A percentile compares a stretch with the other conserved stretches of the same genome.
These are phyloP conservation scores for Aurantiochytrium sp. DNA, from an alignment of 108 stramenopile species.

Conservation along the genomic window DNA sequence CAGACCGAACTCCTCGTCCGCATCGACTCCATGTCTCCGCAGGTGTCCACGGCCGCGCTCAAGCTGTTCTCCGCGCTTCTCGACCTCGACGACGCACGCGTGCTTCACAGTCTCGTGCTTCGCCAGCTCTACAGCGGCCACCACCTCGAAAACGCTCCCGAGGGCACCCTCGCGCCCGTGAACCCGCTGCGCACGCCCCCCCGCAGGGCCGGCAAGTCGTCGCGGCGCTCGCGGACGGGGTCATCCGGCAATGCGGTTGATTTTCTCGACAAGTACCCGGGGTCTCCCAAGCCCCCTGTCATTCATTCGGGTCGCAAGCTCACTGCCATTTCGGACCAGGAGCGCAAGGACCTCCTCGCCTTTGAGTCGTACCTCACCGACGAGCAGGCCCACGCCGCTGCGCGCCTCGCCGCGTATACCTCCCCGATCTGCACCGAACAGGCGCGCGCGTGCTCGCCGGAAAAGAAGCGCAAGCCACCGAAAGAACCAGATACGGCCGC, in stretches of 20 bases:
- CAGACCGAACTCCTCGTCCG: not conserved
- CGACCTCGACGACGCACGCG: not conserved
- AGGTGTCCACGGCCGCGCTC: slow-evolving; percentile 10
- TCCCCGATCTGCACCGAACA: not conserved
- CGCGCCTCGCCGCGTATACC: not conserved
- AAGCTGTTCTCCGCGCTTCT: slow-evolving; percentile 10
- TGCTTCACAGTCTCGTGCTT: not conserved
- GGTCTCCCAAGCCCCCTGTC: not conserved
- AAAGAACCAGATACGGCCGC: too few species aligned
- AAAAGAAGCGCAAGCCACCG: not conserved
- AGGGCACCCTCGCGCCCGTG: not conserved
- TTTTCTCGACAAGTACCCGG: slow-evolving; percentile 13
- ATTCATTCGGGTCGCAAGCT: not conserved
- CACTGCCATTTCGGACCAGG: not conserved
- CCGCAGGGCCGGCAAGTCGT: not conserved
- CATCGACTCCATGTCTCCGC: not conserved
- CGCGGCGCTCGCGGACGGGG: not conserved
- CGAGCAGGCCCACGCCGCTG: not conserved
- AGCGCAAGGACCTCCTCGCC: not conserved
- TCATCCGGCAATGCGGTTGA: not conserved
- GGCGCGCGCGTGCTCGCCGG: not conserved
- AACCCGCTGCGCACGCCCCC: not conserved
- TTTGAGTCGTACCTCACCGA: slow-evolving; percentile 7
- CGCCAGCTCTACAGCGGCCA: not conserved
- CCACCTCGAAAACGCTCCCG: not conserved